A percentile compares a stretch with the other conserved stretches of the same genome.
Evolutionary conservation across 257 asterid genomes (phyloP).

Genomic region (Scutellaria galericulata): DNA sequence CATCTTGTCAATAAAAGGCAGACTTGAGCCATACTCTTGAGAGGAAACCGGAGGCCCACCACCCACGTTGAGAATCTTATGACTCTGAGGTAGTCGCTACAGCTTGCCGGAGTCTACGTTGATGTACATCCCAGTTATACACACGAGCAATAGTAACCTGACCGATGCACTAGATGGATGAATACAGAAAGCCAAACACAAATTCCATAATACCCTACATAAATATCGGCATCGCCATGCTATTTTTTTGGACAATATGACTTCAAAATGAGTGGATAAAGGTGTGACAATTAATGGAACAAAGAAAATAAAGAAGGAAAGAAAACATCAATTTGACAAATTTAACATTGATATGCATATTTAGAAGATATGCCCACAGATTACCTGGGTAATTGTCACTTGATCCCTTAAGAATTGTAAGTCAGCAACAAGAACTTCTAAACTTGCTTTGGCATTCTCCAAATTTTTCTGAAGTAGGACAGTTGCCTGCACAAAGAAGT

Average conservation of each 20-base stretch:
- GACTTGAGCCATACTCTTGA: conserved; percentile 29
- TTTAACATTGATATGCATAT: neutral
- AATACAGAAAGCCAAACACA: conserved; percentile 15
- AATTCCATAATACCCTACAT: neutral
- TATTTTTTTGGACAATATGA: neutral
- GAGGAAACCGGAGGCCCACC: conserved; percentile 31
- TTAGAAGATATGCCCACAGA: conserved; percentile 8
- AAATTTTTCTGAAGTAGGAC: conserved; percentile 74
- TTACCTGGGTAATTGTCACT: conserved; percentile 90
- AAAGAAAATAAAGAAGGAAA: too few relatives aligned
- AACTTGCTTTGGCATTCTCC: conserved; percentile 90
- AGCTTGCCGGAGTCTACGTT: conserved; percentile 72
- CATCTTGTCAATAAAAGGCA: neutral
- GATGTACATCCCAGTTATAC: conserved; percentile 95
- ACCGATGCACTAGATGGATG: conserved; percentile 24
- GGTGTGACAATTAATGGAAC: too few relatives aligned
- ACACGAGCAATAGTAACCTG: conserved; percentile 93
- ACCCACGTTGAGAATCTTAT: conserved; percentile 29
- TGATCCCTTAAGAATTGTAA: conserved; percentile 89
- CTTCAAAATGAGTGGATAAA: too few relatives aligned
- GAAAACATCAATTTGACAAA: too few relatives aligned
- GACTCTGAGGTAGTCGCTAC: conserved; percentile 47
- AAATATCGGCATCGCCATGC: neutral
- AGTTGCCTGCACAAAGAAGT: conserved; percentile 62
- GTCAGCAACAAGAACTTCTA: conserved; percentile 88